These are phyloP conservation scores for Clavariopsis aquatica DNA, from an alignment of 495 filamentous ascomycete genomes.

Conservation along the genomic window DNA sequence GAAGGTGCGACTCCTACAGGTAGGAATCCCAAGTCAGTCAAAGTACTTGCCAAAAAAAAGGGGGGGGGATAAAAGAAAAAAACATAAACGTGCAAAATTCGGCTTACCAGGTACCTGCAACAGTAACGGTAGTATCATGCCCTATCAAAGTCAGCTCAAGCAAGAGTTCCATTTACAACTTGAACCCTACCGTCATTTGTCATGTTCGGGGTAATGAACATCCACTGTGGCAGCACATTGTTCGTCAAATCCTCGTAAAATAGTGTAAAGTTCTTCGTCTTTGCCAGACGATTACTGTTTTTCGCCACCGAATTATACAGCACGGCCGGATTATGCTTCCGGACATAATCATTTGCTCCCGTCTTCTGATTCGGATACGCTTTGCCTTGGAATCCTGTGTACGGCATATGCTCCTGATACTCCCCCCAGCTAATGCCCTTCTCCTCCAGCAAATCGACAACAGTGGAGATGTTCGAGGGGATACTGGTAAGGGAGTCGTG, in stretches of 20 bases:
- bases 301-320: slow-evolving; percentile 41
- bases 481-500: slow-evolving; percentile 44
- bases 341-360: slow-evolving; percentile 43
- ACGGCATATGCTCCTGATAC: slow-evolving; percentile 46
- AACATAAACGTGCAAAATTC: no score
- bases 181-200: slow-evolving; percentile 41
- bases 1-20: slow-evolving; percentile 32
- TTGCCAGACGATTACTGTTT: slow-evolving; percentile 33
- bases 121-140: slow-evolving; percentile 43
- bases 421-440: slow-evolving; percentile 43
- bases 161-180: no score
- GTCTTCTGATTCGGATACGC: slow-evolving; percentile 45
- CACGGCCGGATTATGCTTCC: slow-evolving; percentile 45
- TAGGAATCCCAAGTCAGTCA: background rate
- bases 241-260: slow-evolving; percentile 39
- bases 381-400: slow-evolving; percentile 43
- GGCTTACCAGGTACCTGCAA: slow-evolving; percentile 35
- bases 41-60: background rate
- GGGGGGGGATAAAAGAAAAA: no score
- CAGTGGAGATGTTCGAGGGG: slow-evolving; percentile 40
- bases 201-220: slow-evolving; percentile 46
- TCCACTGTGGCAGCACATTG: slow-evolving; percentile 42
- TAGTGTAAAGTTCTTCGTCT: slow-evolving; percentile 43
- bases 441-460: slow-evolving; percentile 43
- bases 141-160: no score